Conservation (phyloP, 306 rosid genomes). For the Alnus glutinosa region DNA sequence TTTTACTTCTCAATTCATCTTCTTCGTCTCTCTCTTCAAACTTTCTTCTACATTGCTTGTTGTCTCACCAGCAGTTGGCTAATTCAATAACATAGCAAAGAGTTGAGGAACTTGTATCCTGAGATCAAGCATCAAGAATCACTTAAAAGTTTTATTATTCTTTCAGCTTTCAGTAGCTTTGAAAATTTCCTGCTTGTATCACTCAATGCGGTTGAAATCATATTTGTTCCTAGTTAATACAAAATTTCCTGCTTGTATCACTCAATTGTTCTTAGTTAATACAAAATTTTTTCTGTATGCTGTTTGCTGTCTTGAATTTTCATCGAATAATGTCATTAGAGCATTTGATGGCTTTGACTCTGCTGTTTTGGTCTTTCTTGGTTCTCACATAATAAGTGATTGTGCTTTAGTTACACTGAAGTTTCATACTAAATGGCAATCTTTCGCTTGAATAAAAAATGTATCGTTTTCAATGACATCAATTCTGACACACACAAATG, state of each 20-base stretch:
- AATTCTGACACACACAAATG: background rate
- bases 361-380: constrained; percentile 2
- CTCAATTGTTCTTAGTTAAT: background rate
- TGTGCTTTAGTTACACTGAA: background rate
- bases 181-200: background rate
- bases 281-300: background rate
- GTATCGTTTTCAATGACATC: background rate
- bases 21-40: too few relatives aligned
- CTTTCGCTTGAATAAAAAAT: background rate
- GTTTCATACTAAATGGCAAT: background rate
- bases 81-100: background rate
- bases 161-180: background rate
- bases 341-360: background rate
- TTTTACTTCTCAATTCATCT: too few relatives aligned
- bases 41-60: too few relatives aligned
- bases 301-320: background rate
- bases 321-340: background rate
- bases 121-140: background rate
- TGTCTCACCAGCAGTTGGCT: background rate
- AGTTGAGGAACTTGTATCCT: background rate
- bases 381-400: background rate
- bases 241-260: background rate
- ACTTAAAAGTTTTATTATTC: background rate
- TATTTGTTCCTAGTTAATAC: background rate
- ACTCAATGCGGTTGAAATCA: background rate